A percentile compares a stretch with the other conserved stretches of the same genome.
Evolutionary conservation across 1,284 basidiomycete species (phyloP).

Genomic region (Rhizopogon hawkerae): DNA sequence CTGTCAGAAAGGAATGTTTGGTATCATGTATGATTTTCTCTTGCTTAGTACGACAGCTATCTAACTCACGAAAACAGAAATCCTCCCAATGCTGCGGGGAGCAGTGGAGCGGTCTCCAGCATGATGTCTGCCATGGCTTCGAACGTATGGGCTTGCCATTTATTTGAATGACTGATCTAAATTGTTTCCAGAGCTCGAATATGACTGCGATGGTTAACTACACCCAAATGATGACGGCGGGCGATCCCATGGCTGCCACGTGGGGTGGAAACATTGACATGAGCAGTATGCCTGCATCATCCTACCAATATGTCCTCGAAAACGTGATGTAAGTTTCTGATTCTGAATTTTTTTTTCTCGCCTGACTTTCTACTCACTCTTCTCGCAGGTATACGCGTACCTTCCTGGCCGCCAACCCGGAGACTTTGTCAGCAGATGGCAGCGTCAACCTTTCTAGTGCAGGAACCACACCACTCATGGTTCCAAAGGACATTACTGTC

Average conservation of each 20-base stretch:
- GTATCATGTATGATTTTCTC: conserved; percentile 43
- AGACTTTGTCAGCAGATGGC: conserved; percentile 44
- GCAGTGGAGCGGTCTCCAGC: conserved; percentile 37
- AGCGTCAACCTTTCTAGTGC: conserved; percentile 41
- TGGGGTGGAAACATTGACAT: conserved; percentile 63
- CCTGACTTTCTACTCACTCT: conserved; percentile 6
- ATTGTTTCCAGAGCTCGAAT: conserved; percentile 33
- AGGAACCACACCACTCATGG: conserved; percentile 40
- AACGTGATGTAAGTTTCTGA: conserved; percentile 43
- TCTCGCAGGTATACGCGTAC: conserved; percentile 39
- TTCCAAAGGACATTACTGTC: conserved; percentile 48
- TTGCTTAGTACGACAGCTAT: background rate
- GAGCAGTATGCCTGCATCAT: conserved; percentile 44
- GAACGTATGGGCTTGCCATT: conserved; percentile 30
- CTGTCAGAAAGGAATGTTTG: conserved; percentile 75
- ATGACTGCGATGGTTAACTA: conserved; percentile 49
- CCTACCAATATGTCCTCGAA: conserved; percentile 40
- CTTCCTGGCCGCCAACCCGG: conserved; percentile 55
- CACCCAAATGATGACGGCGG: conserved; percentile 39
- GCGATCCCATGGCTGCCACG: conserved; percentile 38
- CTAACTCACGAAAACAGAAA: conserved; percentile 34
- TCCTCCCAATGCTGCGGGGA: conserved; percentile 40
- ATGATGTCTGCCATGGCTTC: conserved; percentile 45
- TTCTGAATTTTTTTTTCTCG: conserved; percentile 15
- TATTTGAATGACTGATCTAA: conserved; percentile 1